These are phyloP conservation scores for Colletotrichum shisoi DNA, from an alignment of 2,329 filamentous ascomycete genomes.

Conservation along the genomic window DNA sequence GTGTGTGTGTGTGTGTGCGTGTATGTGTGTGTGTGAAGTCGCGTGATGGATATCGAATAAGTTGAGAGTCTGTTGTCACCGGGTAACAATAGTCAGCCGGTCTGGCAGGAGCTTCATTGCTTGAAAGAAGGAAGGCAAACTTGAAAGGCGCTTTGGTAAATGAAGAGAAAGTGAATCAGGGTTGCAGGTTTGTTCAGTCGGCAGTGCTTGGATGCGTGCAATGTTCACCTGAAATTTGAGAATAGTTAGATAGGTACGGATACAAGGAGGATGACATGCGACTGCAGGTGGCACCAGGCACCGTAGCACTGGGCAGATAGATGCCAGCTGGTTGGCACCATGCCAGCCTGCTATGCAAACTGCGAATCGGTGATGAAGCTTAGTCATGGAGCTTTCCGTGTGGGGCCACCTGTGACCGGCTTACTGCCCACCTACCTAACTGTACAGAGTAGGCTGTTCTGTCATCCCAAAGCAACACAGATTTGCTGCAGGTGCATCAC, in stretches of 20 bases:
- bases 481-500: neutral
- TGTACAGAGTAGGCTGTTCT: no score
- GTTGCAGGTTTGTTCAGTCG: conserved; percentile 8
- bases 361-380: neutral
- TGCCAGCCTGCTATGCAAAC: neutral
- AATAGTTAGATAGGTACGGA: neutral
- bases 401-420: neutral
- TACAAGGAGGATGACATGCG: conserved; percentile 35
- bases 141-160: conserved; percentile 9
- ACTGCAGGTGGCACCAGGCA: neutral
- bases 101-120: conserved; percentile 28
- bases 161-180: neutral
- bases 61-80: conserved; percentile 33
- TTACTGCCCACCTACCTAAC: neutral
- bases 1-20: neutral
- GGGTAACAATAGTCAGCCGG: conserved; percentile 25
- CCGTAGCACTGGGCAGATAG: neutral
- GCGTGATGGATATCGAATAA: conserved; percentile 13
- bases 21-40: neutral
- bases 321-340: neutral
- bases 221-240: conserved; percentile 24
- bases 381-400: neutral
- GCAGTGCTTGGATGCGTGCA: conserved; percentile 24
- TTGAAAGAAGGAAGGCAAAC: conserved; percentile 19
- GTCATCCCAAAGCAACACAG: neutral